Conservation (phyloP, 352 stramenopile genomes). For the Aphanomyces cochlioides region DNA sequence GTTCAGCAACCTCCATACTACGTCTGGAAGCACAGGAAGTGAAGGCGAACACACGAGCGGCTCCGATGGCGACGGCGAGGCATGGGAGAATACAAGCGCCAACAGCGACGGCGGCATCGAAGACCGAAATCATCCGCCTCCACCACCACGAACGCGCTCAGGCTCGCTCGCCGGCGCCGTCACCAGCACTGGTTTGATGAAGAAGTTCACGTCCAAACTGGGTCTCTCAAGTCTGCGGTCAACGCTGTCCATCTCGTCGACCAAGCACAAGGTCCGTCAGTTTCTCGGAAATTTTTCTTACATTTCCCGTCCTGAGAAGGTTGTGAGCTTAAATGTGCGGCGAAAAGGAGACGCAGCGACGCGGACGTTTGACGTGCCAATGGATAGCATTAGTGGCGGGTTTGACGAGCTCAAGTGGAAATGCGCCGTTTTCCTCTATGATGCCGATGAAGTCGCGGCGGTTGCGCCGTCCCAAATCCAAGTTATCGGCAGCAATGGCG, state of each 20-base stretch:
- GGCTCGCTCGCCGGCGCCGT: constrained; percentile 34
- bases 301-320: not conserved
- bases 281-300: not conserved
- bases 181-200: constrained; percentile 53
- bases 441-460: constrained; percentile 73
- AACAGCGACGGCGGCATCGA: constrained; percentile 25
- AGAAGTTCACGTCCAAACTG: constrained; percentile 48
- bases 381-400: constrained; percentile 76
- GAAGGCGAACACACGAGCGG: constrained; percentile 45
- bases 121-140: constrained; percentile 28
- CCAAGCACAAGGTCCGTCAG: constrained; percentile 34
- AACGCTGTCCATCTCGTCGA: constrained; percentile 57
- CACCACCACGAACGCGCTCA: constrained; percentile 25
- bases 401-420: constrained; percentile 86
- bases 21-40: constrained; percentile 36
- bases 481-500: constrained; percentile 66
- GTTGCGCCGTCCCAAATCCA: constrained; percentile 76
- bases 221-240: constrained; percentile 32
- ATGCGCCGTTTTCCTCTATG: constrained; percentile 77
- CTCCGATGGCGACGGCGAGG: constrained; percentile 43
- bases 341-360: constrained; percentile 69
- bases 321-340: constrained; percentile 53
- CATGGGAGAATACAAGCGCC: constrained; percentile 10
- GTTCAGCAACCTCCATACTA: constrained; percentile 20
- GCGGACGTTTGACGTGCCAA: constrained; percentile 68